Evolutionary conservation across 2,329 filamentous ascomycete species (phyloP), one percentile per base, ranked within the genome.

Genomic region (Chaetomiaceae sp.): DNA sequence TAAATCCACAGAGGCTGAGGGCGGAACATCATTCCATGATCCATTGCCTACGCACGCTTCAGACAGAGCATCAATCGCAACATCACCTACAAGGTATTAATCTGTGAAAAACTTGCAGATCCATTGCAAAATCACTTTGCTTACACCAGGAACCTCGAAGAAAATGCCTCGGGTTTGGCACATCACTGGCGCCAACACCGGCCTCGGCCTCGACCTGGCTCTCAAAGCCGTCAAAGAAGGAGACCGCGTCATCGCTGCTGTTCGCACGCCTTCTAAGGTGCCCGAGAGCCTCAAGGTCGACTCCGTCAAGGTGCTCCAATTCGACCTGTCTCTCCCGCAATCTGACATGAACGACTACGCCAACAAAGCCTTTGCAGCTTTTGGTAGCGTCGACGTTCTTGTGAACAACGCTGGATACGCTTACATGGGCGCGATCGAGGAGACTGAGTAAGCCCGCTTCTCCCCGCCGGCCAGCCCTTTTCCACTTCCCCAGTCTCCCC

Each of bases 161-260:
- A n/a, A n/a, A n/a, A n/a, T n/a, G n/a, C 34, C 55, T 4, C 57
- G 42, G 3, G 68, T 75, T 12, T 77, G 73, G 72, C 69, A 77
- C 59, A 73, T 78, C 55, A 77, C 71, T 8, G 75, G 73, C n/a
- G 68, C 69, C 3, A 72, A 70, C 31, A 68, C 63, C 12, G 75
- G 75, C 44, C 68, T 78, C 53, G 75, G 76, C 33, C 66, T 71
- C 35, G 63, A 66, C 51, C 65, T 78, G 4, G 67, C 68, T 27
- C 67, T 73, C 14, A 65, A 68, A 20, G 70, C 67, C 30, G 70
- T 76, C 44, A 60, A 61, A 1, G 65, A 68, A 5, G 72, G 74
- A 14, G 70, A 78, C 57, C 66, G 62, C 35, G 74, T 78, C 49
- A 69, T 79, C 43, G 74, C 73, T n/a, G 69, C 71, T 9, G 68